phyloP scores from a whole-genome alignment of 768 basidiomycete genomes.

The Phylloporus scabripes region DNA sequence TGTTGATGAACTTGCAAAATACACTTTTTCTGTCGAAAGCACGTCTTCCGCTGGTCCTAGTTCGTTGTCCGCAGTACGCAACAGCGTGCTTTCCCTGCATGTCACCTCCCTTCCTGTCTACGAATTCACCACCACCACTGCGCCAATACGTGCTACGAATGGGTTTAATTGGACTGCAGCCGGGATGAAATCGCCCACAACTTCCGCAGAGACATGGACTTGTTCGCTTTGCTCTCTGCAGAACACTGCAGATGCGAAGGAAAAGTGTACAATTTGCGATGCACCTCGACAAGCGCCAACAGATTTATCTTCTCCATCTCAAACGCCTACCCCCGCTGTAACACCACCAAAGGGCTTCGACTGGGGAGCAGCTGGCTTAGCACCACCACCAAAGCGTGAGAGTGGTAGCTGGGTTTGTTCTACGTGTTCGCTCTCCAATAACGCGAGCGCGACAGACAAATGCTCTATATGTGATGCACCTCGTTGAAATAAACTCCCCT shows the following conservation, averaged over 20 bases:
- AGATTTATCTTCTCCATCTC: constrained; percentile 12
- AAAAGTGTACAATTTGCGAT: constrained; percentile 45
- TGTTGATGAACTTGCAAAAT: constrained; percentile 33
- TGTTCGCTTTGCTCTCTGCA: constrained; percentile 48
- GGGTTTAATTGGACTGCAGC: constrained; percentile 61
- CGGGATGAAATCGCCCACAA: constrained; percentile 45
- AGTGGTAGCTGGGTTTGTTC: constrained; percentile 37
- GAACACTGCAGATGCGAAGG: constrained; percentile 34
- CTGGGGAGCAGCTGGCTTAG: constrained; percentile 36
- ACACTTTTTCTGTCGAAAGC: constrained; percentile 22
- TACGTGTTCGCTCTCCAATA: constrained; percentile 41
- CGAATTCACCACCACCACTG: constrained; percentile 26
- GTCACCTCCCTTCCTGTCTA: constrained; percentile 43
- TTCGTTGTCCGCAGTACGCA: constrained; percentile 20
- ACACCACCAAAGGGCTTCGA: constrained; percentile 27
- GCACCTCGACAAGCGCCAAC: constrained; percentile 26
- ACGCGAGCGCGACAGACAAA: constrained; percentile 37
- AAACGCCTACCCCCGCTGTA: background rate
- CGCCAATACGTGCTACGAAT: constrained; percentile 23
- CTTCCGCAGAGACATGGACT: constrained; percentile 40
- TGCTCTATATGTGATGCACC: constrained; percentile 49
- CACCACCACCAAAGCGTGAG: constrained; percentile 20
- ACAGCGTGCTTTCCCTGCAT: constrained; percentile 38
- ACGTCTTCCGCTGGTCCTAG: constrained; percentile 19
- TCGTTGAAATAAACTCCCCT: constrained; percentile 24